Conservation (phyloP, 768 basidiomycete species). For the Tricholoma flavovirens region DNA sequence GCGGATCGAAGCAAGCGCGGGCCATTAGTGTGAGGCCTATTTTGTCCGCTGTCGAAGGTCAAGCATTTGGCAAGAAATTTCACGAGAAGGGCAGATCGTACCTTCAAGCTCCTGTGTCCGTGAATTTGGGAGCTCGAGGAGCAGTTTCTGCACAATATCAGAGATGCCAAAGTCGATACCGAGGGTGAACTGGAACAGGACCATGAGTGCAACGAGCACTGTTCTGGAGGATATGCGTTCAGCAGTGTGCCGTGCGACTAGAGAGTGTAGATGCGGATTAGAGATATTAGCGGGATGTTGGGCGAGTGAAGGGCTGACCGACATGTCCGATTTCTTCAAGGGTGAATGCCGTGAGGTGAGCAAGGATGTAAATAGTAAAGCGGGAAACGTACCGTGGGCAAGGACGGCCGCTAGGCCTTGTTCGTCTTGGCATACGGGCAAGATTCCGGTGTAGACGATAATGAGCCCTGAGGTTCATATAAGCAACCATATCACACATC, state of each 20-base stretch:
- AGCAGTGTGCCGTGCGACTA: constrained; percentile 41
- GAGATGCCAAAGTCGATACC: constrained; percentile 56
- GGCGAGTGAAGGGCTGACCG: constrained; percentile 32
- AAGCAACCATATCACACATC: not conserved
- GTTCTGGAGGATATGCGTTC: constrained; percentile 48
- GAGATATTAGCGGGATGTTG: not conserved
- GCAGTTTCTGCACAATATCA: constrained; percentile 37
- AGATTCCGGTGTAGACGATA: constrained; percentile 84
- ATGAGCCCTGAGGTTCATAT: constrained; percentile 51
- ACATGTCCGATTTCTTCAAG: constrained; percentile 81
- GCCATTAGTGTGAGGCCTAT: constrained; percentile 80
- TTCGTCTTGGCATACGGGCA: constrained; percentile 73
- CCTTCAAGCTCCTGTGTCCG: constrained; percentile 80
- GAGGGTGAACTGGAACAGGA: constrained; percentile 39
- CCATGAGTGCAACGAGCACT: constrained; percentile 34
- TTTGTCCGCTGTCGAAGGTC: constrained; percentile 58
- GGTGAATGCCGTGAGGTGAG: not conserved
- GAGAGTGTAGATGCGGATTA: not conserved
- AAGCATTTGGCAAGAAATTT: not conserved
- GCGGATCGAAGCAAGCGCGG: constrained; percentile 83
- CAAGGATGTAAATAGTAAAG: not conserved
- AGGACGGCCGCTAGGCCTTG: constrained; percentile 80
- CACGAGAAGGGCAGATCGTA: constrained; percentile 14
- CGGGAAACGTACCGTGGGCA: constrained; percentile 59
- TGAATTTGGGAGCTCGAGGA: constrained; percentile 78